phyloP scores from a whole-genome alignment of 2,329 filamentous ascomycete species.

The Fusarium neocosmosporiellum region DNA sequence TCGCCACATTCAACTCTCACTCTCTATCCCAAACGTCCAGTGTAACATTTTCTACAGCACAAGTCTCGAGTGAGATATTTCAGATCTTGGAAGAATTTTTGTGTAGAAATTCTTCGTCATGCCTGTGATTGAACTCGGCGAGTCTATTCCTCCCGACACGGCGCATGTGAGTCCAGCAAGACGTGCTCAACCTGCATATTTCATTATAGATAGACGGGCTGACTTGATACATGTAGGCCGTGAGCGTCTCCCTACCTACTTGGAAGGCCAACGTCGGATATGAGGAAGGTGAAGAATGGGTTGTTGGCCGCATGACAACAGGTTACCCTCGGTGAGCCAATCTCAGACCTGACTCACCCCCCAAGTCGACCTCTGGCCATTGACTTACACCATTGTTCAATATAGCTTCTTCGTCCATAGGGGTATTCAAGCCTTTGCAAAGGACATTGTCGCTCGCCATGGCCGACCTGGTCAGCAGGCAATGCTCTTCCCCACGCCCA shows the following conservation, averaged over 20 bases:
- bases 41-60: not conserved
- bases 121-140: slow-evolving; percentile 68
- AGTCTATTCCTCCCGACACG: slow-evolving; percentile 81
- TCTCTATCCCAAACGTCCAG: not conserved
- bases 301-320: slow-evolving; percentile 85
- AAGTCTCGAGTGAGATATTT: not conserved
- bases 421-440: slow-evolving; percentile 78
- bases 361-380: not conserved
- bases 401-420: slow-evolving; percentile 92
- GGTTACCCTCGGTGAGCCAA: slow-evolving; percentile 82
- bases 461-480: slow-evolving; percentile 73
- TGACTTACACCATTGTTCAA: slow-evolving; percentile 21
- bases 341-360: not conserved
- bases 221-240: slow-evolving; percentile 69
- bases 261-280: slow-evolving; percentile 94
- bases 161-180: slow-evolving; percentile 71
- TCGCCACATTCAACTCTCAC: slow-evolving; percentile 2
- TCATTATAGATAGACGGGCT: not conserved
- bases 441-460: slow-evolving; percentile 73
- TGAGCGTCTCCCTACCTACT: slow-evolving; percentile 94
- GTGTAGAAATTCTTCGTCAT: slow-evolving; percentile 45
- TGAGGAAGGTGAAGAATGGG: slow-evolving; percentile 90
- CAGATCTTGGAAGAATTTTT: not conserved
- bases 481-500: slow-evolving; percentile 83
- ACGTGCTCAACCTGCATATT: not conserved